These are phyloP conservation scores for Claviceps purpurea DNA, from an alignment of 2,329 filamentous ascomycete genomes.

Conservation along the genomic window DNA sequence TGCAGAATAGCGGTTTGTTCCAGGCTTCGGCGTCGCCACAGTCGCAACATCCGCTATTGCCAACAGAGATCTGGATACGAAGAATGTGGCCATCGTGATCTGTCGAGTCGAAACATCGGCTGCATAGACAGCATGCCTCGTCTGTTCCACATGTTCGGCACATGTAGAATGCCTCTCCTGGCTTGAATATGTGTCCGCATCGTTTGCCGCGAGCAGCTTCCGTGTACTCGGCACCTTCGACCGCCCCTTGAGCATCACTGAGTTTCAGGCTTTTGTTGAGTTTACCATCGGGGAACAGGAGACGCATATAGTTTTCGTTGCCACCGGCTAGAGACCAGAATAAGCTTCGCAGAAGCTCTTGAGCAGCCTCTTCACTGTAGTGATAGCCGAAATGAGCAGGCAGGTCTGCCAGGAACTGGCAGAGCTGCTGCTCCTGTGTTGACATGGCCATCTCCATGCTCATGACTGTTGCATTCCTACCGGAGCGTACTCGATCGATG, in stretches of 20 bases:
- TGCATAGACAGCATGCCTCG: constrained; percentile 90
- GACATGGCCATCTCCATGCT: constrained; percentile 42
- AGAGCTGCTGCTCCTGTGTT: constrained; percentile 69
- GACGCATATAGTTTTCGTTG: constrained; percentile 56
- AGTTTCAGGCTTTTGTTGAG: constrained; percentile 59
- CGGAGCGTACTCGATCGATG: background rate
- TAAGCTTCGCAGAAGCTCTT: constrained; percentile 62
- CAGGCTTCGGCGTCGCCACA: constrained; percentile 94
- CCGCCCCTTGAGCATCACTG: constrained; percentile 76
- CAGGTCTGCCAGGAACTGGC: constrained; percentile 65
- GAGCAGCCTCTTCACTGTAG: constrained; percentile 58
- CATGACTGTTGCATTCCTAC: constrained; percentile 17
- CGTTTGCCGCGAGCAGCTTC: constrained; percentile 82
- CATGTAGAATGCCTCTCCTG: constrained; percentile 83
- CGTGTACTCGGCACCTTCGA: constrained; percentile 89
- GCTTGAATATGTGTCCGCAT: constrained; percentile 94
- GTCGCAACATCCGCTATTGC: constrained; percentile 93
- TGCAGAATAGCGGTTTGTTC: constrained; percentile 76
- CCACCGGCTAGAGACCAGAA: constrained; percentile 79
- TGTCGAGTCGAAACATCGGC: constrained; percentile 85
- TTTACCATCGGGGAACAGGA: constrained; percentile 70
- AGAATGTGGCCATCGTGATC: constrained; percentile 92
- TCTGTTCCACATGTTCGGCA: constrained; percentile 92
- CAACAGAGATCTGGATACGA: constrained; percentile 72
- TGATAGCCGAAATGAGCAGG: constrained; percentile 61